Percentiles rank a stretch among this genome's conserved stretches.
phyloP scores from a whole-genome alignment of 2,329 filamentous ascomycete species.

The Pseudocercospora fuligena region DNA sequence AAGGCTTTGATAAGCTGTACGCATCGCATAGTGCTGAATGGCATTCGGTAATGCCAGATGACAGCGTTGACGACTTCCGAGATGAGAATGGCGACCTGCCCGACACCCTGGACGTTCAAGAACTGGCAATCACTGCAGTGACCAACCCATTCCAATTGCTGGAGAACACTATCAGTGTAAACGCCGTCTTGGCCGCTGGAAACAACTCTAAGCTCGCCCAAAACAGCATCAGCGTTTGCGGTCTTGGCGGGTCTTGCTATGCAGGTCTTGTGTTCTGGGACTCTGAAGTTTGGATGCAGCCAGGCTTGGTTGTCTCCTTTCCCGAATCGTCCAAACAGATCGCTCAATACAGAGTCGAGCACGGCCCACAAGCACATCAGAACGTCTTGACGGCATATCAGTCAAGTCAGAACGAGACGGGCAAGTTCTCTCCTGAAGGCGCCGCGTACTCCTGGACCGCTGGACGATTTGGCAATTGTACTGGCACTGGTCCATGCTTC shows the following conservation, averaged over 20 bases:
- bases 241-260: slow-evolving; percentile 69
- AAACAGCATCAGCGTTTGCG: slow-evolving; percentile 71
- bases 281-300: slow-evolving; percentile 70
- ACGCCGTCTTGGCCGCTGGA: slow-evolving; percentile 56
- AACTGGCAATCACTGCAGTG: slow-evolving; percentile 60
- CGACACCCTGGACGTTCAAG: slow-evolving; percentile 59
- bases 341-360: slow-evolving; percentile 65
- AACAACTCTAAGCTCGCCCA: slow-evolving; percentile 60
- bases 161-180: slow-evolving; percentile 59
- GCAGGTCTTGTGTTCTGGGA: slow-evolving; percentile 71
- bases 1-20: slow-evolving; percentile 62
- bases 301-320: slow-evolving; percentile 66
- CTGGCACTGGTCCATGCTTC: slow-evolving; percentile 63
- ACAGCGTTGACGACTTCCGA: slow-evolving; percentile 67
- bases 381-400: slow-evolving; percentile 62
- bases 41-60: slow-evolving; percentile 63
- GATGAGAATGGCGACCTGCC: slow-evolving; percentile 63
- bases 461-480: slow-evolving; percentile 71
- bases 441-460: slow-evolving; percentile 72
- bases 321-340: slow-evolving; percentile 67
- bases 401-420: slow-evolving; percentile 64
- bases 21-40: slow-evolving; percentile 65
- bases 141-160: slow-evolving; percentile 63
- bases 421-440: slow-evolving; percentile 60
- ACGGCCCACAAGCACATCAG: slow-evolving; percentile 62